These are phyloP conservation scores for Xylariomycetidae sp. DNA, from an alignment of 2,329 filamentous ascomycete genomes.

Conservation along the genomic window DNA sequence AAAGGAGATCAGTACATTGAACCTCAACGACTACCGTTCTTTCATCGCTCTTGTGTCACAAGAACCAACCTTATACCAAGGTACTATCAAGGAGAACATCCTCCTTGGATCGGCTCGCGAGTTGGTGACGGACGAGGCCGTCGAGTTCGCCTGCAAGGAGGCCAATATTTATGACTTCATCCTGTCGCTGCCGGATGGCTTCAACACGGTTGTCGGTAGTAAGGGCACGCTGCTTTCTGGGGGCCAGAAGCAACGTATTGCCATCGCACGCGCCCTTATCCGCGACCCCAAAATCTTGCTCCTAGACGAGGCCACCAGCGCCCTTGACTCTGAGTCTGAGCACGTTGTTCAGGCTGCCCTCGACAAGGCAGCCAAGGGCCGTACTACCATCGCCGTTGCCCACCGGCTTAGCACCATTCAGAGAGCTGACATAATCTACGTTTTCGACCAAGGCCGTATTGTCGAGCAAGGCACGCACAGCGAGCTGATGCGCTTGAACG, in stretches of 20 bases:
- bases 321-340: slow-evolving; percentile 72
- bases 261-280: slow-evolving; percentile 85
- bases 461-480: slow-evolving; percentile 79
- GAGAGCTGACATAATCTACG: slow-evolving; percentile 90
- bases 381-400: slow-evolving; percentile 91
- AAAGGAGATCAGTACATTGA: slow-evolving; percentile 73
- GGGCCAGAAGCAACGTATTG: slow-evolving; percentile 91
- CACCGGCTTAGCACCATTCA: slow-evolving; percentile 91
- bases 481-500: slow-evolving; percentile 65
- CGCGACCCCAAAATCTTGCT: slow-evolving; percentile 86
- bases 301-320: slow-evolving; percentile 76
- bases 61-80: slow-evolving; percentile 92
- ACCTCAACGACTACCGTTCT: slow-evolving; percentile 80
- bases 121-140: slow-evolving; percentile 63
- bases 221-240: slow-evolving; percentile 84
- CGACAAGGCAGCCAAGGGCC: slow-evolving; percentile 75
- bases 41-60: slow-evolving; percentile 86
- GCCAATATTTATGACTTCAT: slow-evolving; percentile 94
- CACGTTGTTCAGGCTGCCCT: slow-evolving; percentile 77
- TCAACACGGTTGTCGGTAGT: slow-evolving; percentile 78
- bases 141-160: slow-evolving; percentile 78
- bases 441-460: slow-evolving; percentile 86
- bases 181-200: slow-evolving; percentile 77
- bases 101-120: slow-evolving; percentile 68
- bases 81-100: slow-evolving; percentile 87